Evolutionary conservation across 1,284 basidiomycete species (phyloP).

Genomic region (Coniophora puteana): DNA sequence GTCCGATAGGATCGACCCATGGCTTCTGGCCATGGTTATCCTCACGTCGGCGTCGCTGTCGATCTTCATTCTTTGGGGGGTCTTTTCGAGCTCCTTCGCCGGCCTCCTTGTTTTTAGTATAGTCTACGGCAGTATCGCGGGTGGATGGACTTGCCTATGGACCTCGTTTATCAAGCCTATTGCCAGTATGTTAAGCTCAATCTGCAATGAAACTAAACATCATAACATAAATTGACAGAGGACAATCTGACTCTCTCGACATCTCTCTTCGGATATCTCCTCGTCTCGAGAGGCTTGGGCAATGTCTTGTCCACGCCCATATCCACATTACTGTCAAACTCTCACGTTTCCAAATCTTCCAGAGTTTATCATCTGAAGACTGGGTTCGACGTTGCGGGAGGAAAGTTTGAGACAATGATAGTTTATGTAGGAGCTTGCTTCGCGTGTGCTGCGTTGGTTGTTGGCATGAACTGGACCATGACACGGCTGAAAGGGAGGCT

Average conservation of each 20-base stretch:
- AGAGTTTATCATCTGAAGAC: constrained; percentile 8
- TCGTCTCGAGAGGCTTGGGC: constrained; percentile 35
- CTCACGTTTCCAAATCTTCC: not conserved
- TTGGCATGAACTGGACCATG: constrained; percentile 22
- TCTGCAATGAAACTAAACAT: not conserved
- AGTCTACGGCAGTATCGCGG: constrained; percentile 30
- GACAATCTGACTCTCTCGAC: constrained; percentile 32
- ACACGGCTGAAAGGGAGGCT: not conserved
- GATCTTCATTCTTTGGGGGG: constrained; percentile 37
- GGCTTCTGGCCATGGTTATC: constrained; percentile 27
- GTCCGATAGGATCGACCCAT: constrained; percentile 32
- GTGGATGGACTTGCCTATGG: constrained; percentile 35
- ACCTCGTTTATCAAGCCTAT: constrained; percentile 27
- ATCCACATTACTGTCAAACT: constrained; percentile 27
- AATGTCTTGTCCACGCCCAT: constrained; percentile 40
- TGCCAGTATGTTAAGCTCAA: constrained; percentile 20
- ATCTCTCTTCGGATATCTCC: constrained; percentile 32
- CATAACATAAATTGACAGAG: constrained; percentile 15
- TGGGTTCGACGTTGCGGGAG: constrained; percentile 31
- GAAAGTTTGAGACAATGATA: constrained; percentile 30
- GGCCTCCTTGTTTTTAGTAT: constrained; percentile 32
- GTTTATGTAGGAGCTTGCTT: constrained; percentile 33
- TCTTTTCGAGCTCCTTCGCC: constrained; percentile 28
- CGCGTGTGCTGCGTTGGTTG: constrained; percentile 27
- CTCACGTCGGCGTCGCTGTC: constrained; percentile 25